Evolutionary conservation across 1,284 basidiomycete species (phyloP).

Genomic region (Retiboletus flavoniger): DNA sequence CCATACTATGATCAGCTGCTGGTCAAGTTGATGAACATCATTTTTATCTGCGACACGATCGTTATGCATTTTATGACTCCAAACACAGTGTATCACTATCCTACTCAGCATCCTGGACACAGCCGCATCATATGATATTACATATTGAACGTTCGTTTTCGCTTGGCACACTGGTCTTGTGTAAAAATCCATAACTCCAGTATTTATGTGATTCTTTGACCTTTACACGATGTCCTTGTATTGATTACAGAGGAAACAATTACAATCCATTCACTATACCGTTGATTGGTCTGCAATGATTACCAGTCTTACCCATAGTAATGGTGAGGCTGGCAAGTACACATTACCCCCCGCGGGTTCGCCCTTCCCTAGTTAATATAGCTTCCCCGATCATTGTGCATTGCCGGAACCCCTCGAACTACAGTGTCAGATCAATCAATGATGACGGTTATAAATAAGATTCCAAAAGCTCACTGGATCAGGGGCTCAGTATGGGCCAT

Average conservation of each 20-base stretch:
- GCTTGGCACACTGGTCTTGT: neutral
- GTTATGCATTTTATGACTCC: constrained; percentile 1
- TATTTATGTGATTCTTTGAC: constrained; percentile 4
- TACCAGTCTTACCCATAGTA: too few relatives aligned
- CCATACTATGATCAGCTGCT: constrained; percentile 9
- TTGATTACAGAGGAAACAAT: neutral
- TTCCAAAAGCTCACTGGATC: too few relatives aligned
- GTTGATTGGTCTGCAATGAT: too few relatives aligned
- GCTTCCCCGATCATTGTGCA: too few relatives aligned
- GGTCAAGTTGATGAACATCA: constrained; percentile 8
- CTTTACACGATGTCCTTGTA: neutral
- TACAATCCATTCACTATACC: neutral
- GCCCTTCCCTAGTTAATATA: too few relatives aligned
- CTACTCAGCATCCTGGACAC: neutral
- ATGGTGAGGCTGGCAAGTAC: too few relatives aligned
- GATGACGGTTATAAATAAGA: too few relatives aligned
- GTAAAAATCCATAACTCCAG: neutral
- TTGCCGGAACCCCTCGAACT: too few relatives aligned
- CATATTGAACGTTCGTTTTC: neutral
- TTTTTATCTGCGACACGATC: neutral
- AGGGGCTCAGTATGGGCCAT: neutral
- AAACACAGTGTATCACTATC: constrained; percentile 14
- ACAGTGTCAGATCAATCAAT: too few relatives aligned
- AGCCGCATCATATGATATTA: constrained; percentile 14
- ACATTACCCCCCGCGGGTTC: too few relatives aligned